Evolutionary conservation across 495 filamentous ascomycete genomes (phyloP).

Genomic region (Clavariopsis aquatica): DNA sequence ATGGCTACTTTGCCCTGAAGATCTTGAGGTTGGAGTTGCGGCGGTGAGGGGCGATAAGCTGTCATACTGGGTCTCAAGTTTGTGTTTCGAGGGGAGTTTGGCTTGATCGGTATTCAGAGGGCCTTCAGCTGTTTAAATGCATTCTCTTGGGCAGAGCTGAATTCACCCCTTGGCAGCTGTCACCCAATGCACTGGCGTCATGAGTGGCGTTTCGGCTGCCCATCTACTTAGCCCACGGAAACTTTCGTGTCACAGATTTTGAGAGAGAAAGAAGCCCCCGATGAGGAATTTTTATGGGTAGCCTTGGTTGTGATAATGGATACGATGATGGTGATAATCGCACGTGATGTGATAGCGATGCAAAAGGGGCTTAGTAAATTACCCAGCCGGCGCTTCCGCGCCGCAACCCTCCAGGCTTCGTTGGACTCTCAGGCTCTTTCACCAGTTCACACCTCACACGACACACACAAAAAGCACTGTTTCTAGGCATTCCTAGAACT

Average conservation of each 20-base stretch:
- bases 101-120: background rate
- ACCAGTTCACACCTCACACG: slow-evolving; percentile 8
- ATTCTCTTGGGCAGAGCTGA: background rate
- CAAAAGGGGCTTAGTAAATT: slow-evolving; percentile 16
- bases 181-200: background rate
- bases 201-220: background rate
- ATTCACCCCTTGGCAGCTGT: background rate
- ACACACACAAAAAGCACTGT: slow-evolving; percentile 5
- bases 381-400: slow-evolving; percentile 7
- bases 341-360: slow-evolving; percentile 13
- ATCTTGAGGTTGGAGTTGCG: slow-evolving; percentile 36
- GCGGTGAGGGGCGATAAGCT: slow-evolving; percentile 23
- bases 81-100: background rate
- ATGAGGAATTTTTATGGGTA: background rate
- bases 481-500: slow-evolving; percentile 1
- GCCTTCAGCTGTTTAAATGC: background rate
- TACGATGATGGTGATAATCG: background rate
- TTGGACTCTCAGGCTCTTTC: background rate
- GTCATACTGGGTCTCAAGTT: background rate
- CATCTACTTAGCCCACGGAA: background rate
- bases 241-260: background rate
- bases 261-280: background rate
- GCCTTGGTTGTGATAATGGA: background rate
- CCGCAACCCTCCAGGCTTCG: background rate
- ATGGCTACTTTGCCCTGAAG: slow-evolving; percentile 36